Conservation (phyloP, 176 grass and related monocot genomes). For the bread wheat (Triticum aestivum) region DNA sequence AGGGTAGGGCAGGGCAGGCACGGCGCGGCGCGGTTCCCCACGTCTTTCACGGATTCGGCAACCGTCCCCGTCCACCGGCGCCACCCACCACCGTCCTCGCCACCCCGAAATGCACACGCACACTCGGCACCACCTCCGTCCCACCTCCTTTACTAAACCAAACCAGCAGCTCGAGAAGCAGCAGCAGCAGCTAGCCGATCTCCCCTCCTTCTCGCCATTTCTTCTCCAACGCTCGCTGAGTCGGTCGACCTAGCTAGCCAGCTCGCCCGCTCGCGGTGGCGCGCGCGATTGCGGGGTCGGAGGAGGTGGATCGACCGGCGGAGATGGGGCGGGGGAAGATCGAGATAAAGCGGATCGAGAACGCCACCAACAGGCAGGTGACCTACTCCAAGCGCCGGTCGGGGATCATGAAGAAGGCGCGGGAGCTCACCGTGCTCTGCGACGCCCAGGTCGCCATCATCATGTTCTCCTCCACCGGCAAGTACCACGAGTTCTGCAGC, state of each 20-base stretch:
- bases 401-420: slow-evolving; percentile 98
- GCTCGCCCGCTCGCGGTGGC: background rate
- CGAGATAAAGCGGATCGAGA: slow-evolving; percentile 99
- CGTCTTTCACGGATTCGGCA: slow-evolving; percentile 76
- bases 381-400: slow-evolving; percentile 94
- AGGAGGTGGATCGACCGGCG: background rate
- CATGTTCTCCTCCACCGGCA: slow-evolving; percentile 96
- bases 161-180: background rate
- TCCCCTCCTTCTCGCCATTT: background rate
- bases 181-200: background rate
- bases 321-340: slow-evolving; percentile 95
- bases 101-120: slow-evolving; percentile 36
- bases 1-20: background rate
- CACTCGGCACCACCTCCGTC: slow-evolving; percentile 12
- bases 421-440: slow-evolving; percentile 93
- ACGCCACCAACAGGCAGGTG: slow-evolving; percentile 92
- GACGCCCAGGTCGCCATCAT: slow-evolving; percentile 94
- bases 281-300: background rate
- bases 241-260: background rate
- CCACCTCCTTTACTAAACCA: background rate
- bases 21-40: background rate
- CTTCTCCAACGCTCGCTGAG: background rate
- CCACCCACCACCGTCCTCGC: slow-evolving; percentile 16
- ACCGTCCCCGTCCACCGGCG: slow-evolving; percentile 40
- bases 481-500: slow-evolving; percentile 97